A percentile compares a stretch with the other conserved stretches of the same genome.
Evolutionary conservation across 257 asterid genomes (phyloP).

Genomic region (Echium plantagineum): DNA sequence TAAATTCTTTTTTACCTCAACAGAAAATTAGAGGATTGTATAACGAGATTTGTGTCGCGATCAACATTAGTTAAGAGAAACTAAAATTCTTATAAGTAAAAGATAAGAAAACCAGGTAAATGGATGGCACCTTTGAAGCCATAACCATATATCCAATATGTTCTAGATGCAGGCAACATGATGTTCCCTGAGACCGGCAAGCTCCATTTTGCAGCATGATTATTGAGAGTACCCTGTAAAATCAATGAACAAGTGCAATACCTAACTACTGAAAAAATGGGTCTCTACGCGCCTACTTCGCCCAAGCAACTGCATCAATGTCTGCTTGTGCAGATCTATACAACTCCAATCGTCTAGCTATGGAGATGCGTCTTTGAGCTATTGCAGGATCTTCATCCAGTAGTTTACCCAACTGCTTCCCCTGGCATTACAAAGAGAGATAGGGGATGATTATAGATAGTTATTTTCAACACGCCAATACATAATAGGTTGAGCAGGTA

Average conservation of each 20-base stretch:
- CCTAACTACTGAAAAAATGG: background rate
- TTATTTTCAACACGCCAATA: background rate
- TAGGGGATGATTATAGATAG: background rate
- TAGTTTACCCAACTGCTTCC: conserved; percentile 60
- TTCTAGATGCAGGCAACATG: no score
- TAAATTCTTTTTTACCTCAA: no score
- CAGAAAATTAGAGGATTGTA: no score
- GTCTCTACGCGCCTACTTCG: conserved; percentile 31
- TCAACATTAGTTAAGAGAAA: no score
- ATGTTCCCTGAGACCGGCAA: no score
- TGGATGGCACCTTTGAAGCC: no score
- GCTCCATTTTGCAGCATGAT: no score
- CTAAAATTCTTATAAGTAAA: no score
- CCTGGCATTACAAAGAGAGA: conserved; percentile 32
- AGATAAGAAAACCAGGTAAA: no score
- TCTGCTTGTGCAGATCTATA: conserved; percentile 91
- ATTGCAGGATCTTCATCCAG: conserved; percentile 97
- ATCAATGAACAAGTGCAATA: background rate
- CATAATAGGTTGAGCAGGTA: background rate
- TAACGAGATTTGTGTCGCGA: no score
- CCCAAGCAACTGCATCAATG: conserved; percentile 93
- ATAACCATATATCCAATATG: no score
- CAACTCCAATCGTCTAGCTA: conserved; percentile 85
- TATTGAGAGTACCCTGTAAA: background rate
- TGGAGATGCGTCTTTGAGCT: conserved; percentile 65